Base-by-base conservation (phyloP, 768 basidiomycete genomes). In the Mycena kentingensis region DNA sequence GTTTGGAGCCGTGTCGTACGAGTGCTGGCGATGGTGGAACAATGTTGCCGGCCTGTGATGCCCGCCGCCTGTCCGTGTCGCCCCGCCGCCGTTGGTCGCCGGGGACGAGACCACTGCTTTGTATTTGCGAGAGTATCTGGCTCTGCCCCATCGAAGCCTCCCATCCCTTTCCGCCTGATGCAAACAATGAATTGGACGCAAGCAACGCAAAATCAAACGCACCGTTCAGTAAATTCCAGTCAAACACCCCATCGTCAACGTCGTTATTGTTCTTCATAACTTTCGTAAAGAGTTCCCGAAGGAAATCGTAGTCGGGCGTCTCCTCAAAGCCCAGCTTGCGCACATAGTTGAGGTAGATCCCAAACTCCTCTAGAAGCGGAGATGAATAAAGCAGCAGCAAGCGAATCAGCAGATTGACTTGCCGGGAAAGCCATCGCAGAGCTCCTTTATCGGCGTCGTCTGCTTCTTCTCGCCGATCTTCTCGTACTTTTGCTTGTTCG, bases 391-490 rank as follows among this genome's bases (percentile, higher is more conserved):
- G 24, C 27, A 45, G 41, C 29, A 54, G 29, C 44, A 51, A 31
- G 19, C 10, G n/a, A 24, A 35, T 44, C 35, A 47, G 25, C 27
- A 52, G 42, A 35, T 48, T 29, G 32, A 67, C 80, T 55, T 61
- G 93, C 93, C 93, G 43, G 97, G 96, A 76, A 88, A 94, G 51
- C 93, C 91, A 63, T 98, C 97, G 64, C 88, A 93, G 22, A 99
- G 80, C 66, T 99, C 97, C 74, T 93, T 96, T 70, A 99, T 98
- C 6, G 90, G 89, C 25, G 97, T 98, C 13, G 90, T 90, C 76
- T 98, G 97, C 80, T 93, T 99, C 87, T 99, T 99, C 79, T 99
- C 96, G 58, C 96, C 96, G 70, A 99, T 99, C 80, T 98, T 99
- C 79, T 99, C 96, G 75, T 99, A 99, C 79, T 98, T 93, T 71